Evolutionary conservation across 169 alveolate genomes (phyloP).

Genomic region (Plasmodium gallinaceum): DNA sequence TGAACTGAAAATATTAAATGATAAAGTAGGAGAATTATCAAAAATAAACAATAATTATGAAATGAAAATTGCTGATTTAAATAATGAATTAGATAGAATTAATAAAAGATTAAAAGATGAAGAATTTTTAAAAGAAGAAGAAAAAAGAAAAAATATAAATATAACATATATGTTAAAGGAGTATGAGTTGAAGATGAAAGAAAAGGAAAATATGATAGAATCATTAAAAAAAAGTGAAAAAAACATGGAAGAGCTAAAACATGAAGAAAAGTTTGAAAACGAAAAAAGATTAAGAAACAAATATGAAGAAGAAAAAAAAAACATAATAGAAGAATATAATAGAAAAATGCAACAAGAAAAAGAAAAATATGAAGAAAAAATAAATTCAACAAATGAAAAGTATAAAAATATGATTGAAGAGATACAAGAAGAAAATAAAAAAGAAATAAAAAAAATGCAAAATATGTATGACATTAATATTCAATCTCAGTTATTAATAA

Average conservation of each 20-base stretch:
- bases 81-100: constrained; percentile 5
- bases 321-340: not conserved
- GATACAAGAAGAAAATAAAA: constrained; percentile 21
- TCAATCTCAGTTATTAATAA: constrained; percentile 8
- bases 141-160: constrained; percentile 15
- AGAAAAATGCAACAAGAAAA: constrained; percentile 1
- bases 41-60: constrained; percentile 6
- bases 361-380: constrained; percentile 1
- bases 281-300: not conserved
- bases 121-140: constrained; percentile 5
- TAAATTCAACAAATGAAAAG: not conserved
- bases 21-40: not conserved
- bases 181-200: not conserved
- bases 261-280: constrained; percentile 12
- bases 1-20: not conserved
- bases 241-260: not conserved
- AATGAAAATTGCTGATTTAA: not conserved
- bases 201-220: constrained; percentile 29
- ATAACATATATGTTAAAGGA: not conserved
- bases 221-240: not conserved
- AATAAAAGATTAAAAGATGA: not conserved
- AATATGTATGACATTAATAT: constrained; percentile 1
- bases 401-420: constrained; percentile 6
- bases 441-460: constrained; percentile 14
- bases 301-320: constrained; percentile 10